A percentile compares a stretch with the other conserved stretches of the same genome.
These are phyloP conservation scores for Cavenderia fasciculata DNA, from an alignment of 78 protist species.

Conservation along the genomic window DNA sequence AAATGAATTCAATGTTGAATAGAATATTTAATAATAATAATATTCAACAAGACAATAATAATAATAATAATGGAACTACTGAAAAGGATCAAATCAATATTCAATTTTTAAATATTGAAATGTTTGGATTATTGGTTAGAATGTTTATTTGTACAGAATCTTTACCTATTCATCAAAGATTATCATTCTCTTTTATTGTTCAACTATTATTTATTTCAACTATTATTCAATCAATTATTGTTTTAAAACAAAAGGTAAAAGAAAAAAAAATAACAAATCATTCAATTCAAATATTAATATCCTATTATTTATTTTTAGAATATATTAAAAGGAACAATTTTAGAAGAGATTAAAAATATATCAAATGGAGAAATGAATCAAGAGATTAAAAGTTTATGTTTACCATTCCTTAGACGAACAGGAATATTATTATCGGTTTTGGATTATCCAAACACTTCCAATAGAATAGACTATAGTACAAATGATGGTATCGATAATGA, in stretches of 20 bases:
- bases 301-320: not conserved
- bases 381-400: not conserved
- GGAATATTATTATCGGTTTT: too few relatives aligned
- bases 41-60: too few relatives aligned
- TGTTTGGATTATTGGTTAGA: not conserved
- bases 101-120: not conserved
- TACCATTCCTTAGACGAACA: conserved; percentile 22
- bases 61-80: not conserved
- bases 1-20: not conserved
- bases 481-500: too few relatives aligned
- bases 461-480: too few relatives aligned
- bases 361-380: not conserved
- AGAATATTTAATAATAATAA: not conserved
- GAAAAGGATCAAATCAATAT: not conserved
- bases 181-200: not conserved
- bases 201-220: not conserved
- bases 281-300: not conserved
- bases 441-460: too few relatives aligned
- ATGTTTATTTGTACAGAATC: not conserved
- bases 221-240: not conserved
- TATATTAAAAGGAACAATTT: not conserved
- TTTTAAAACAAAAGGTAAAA: not conserved
- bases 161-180: not conserved
- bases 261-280: too few relatives aligned
- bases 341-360: not conserved